A percentile compares a stretch with the other conserved stretches of the same genome.
These are phyloP conservation scores for Alternaria gansuensis DNA, from an alignment of 2,329 filamentous ascomycete species.

Conservation along the genomic window DNA sequence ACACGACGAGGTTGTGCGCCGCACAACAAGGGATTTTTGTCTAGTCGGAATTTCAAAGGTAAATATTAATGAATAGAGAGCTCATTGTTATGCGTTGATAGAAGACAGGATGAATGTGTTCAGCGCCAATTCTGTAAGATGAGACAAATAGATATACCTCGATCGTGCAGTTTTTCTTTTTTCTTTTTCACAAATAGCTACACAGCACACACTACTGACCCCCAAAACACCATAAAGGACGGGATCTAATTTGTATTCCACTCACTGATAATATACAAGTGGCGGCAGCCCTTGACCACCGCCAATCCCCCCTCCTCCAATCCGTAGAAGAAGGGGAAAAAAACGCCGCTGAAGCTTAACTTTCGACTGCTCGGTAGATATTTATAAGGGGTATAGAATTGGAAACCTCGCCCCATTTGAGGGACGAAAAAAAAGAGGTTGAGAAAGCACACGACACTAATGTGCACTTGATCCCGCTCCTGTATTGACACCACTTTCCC, in stretches of 20 bases:
- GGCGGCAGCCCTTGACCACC: background rate
- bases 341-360: constrained; percentile 1
- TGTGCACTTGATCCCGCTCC: background rate
- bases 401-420: background rate
- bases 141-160: background rate
- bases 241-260: background rate
- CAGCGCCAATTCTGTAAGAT: background rate
- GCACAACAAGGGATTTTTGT: background rate
- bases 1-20: background rate
- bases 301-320: background rate
- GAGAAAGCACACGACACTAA: background rate
- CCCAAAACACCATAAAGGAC: background rate
- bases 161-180: background rate
- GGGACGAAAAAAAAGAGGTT: background rate
- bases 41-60: no score
- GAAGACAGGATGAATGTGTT: accelerated
- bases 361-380: background rate
- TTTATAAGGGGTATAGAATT: constrained; percentile 12
- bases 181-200: background rate
- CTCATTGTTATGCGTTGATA: no score
- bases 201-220: background rate
- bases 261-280: background rate
- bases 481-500: constrained; percentile 54
- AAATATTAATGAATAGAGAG: no score
- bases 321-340: background rate